Evolutionary conservation across 495 filamentous ascomycete genomes (phyloP).

Genomic region (Penicillium odoratum): DNA sequence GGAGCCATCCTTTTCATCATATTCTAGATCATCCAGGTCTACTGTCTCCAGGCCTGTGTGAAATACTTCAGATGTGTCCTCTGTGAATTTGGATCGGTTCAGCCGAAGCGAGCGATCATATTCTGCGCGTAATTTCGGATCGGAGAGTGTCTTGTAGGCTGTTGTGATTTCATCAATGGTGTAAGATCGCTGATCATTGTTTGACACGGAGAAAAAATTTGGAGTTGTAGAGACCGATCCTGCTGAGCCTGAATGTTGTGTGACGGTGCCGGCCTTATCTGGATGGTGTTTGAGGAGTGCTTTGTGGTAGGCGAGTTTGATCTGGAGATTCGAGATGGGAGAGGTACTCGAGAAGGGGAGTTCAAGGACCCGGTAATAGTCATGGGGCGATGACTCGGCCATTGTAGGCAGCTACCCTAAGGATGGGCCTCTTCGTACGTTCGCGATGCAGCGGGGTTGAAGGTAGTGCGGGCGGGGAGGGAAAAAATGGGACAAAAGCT

Average conservation of each 20-base stretch:
- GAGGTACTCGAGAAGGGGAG: slow-evolving; percentile 37
- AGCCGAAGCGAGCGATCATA: slow-evolving; percentile 63
- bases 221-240: not conserved
- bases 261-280: slow-evolving; percentile 57
- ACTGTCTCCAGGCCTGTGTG: slow-evolving; percentile 73
- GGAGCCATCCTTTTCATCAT: slow-evolving; percentile 43
- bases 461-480: not conserved
- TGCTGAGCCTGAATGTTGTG: slow-evolving; percentile 13
- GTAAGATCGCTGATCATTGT: slow-evolving; percentile 22
- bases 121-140: slow-evolving; percentile 54
- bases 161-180: slow-evolving; percentile 77
- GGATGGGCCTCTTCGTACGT: not conserved
- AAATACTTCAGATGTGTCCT: slow-evolving; percentile 40
- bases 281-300: slow-evolving; percentile 80
- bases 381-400: slow-evolving; percentile 20
- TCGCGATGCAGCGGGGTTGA: not conserved
- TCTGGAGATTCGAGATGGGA: slow-evolving; percentile 36
- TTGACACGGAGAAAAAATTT: not conserved
- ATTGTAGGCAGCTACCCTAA: slow-evolving; percentile 16
- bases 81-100: slow-evolving; percentile 26
- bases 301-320: slow-evolving; percentile 77
- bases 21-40: slow-evolving; percentile 78
- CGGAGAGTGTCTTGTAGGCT: slow-evolving; percentile 71
- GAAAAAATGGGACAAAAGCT: not conserved
- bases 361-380: slow-evolving; percentile 56